A percentile compares a stretch with the other conserved stretches of the same genome.
phyloP scores from a whole-genome alignment of 768 basidiomycete species.

The Saitozyma podzolica region DNA sequence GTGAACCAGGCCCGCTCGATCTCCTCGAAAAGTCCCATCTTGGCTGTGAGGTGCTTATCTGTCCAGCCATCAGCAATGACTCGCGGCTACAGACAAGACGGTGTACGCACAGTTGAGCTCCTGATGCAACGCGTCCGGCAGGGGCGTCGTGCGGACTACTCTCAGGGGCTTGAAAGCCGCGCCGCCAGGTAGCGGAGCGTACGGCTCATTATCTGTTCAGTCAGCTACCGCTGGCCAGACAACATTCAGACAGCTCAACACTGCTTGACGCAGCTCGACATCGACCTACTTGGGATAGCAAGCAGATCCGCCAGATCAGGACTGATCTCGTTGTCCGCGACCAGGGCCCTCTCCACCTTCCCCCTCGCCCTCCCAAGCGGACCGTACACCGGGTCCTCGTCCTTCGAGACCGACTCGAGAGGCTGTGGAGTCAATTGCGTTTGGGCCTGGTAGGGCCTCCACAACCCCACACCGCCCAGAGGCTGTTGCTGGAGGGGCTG shows the following conservation, averaged over 20 bases:
- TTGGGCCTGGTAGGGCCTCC: not conserved
- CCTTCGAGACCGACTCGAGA: slow-evolving; percentile 25
- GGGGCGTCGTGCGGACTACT: slow-evolving; percentile 21
- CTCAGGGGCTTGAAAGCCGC: slow-evolving; percentile 25
- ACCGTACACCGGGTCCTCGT: slow-evolving; percentile 46
- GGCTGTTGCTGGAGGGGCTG: not conserved
- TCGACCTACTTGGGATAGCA: slow-evolving; percentile 19
- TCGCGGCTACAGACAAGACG: not conserved
- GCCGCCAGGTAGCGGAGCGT: slow-evolving; percentile 15
- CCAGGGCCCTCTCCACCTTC: slow-evolving; percentile 34
- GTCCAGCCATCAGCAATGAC: not conserved
- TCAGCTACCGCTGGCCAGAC: not conserved
- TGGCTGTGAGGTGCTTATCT: slow-evolving; percentile 44
- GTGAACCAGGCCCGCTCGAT: slow-evolving; percentile 95
- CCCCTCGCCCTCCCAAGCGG: slow-evolving; percentile 34
- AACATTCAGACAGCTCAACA: not conserved
- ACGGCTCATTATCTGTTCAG: slow-evolving; percentile 20
- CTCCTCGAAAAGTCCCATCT: slow-evolving; percentile 83
- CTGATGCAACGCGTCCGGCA: slow-evolving; percentile 43
- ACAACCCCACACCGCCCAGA: too few species aligned
- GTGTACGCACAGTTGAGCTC: slow-evolving; percentile 38
- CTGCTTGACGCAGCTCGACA: not conserved
- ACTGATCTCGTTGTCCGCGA: slow-evolving; percentile 39
- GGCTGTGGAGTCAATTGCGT: slow-evolving; percentile 28
- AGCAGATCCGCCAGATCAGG: slow-evolving; percentile 30